These are phyloP conservation scores for Penicillium crustosum DNA, from an alignment of 2,329 filamentous ascomycete genomes.

Conservation along the genomic window DNA sequence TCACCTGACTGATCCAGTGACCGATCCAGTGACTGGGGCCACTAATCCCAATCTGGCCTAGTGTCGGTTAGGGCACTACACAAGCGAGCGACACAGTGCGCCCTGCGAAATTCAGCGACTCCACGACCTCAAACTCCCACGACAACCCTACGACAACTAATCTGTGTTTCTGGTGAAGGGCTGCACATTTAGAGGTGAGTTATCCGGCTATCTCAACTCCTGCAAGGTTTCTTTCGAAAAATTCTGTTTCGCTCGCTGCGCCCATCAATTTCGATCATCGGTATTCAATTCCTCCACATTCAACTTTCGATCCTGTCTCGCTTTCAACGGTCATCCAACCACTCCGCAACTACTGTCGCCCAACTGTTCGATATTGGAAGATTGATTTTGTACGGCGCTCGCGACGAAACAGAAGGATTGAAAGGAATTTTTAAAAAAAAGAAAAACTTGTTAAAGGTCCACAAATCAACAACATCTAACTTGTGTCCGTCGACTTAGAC, in stretches of 20 bases:
- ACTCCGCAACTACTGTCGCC: slow-evolving; percentile 7
- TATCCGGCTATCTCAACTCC: slow-evolving; percentile 19
- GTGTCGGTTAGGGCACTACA: slow-evolving; percentile 43
- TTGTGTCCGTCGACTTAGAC: slow-evolving; percentile 32
- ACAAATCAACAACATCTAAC: slow-evolving; percentile 16
- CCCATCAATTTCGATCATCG: slow-evolving; percentile 19
- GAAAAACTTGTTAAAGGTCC: slow-evolving; percentile 3
- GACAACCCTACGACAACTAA: slow-evolving; percentile 43
- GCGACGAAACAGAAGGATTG: slow-evolving; percentile 24
- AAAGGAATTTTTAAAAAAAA: slow-evolving; percentile 4
- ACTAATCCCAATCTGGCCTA: slow-evolving; percentile 31
- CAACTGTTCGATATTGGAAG: slow-evolving; percentile 2
- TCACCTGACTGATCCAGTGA: slow-evolving; percentile 25
- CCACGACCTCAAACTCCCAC: slow-evolving; percentile 43
- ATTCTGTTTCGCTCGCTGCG: slow-evolving; percentile 29
- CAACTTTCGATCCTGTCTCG: slow-evolving; percentile 7
- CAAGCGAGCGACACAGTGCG: slow-evolving; percentile 45
- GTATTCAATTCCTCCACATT: slow-evolving; percentile 10
- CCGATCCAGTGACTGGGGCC: neutral
- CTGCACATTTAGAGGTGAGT: slow-evolving; percentile 48
- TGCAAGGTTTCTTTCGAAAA: slow-evolving; percentile 23
- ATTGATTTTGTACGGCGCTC: slow-evolving; percentile 11
- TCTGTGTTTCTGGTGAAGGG: slow-evolving; percentile 48
- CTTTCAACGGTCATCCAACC: slow-evolving; percentile 1
- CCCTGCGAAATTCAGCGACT: slow-evolving; percentile 45